Evolutionary conservation across 2,329 filamentous ascomycete species (phyloP), one percentile per base, ranked within the genome.

Genomic region (Aspergillus ruber): DNA sequence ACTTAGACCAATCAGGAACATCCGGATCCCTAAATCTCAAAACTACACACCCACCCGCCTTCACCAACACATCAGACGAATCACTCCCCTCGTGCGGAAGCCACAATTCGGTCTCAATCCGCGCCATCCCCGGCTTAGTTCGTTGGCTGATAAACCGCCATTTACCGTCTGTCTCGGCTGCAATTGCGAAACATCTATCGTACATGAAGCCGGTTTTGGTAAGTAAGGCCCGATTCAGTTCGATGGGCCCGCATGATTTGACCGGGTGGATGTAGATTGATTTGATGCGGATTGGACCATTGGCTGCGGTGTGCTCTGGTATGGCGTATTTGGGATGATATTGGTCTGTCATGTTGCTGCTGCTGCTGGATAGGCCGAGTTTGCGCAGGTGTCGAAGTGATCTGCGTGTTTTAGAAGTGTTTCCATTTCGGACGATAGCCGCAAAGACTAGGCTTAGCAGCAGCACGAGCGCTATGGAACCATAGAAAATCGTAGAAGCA

Each of bases 61-160:
- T 49, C 33, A 49, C 54, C 8, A 51, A 43, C 6, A 43, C 23
- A 33, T 56, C 50, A 27, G 21, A 13, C 13, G 23, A 25, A 23
- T 54, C 20, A 38, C 47, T 53, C 2, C 40, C 21, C 15, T 46
- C n/a, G n/a, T 48, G 40, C 3, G 55, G 53, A 18, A 56, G 43
- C 55, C 55, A 59, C 41, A 59, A 7, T 25, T 58, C 53, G 5
- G 50, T 51, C 38, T 46, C 45, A 21, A 59, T 55, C 23, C 39
- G 50, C 1, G 56, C 50, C 57, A 59, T 59, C 9, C 27, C 23
- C 4, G 57, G 57, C 29, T 58, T 58, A 2, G 57, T 58, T 17
- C 57, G 56, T 44, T 59, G 57, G 39, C 56, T 57, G 48, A 59
- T 56, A 8, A 58, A 57, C n/a, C 53, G 51, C 57, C 57, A 59